Evolutionary conservation across 2,329 filamentous ascomycete species (phyloP).

Genomic region (Colletotrichum sp.): DNA sequence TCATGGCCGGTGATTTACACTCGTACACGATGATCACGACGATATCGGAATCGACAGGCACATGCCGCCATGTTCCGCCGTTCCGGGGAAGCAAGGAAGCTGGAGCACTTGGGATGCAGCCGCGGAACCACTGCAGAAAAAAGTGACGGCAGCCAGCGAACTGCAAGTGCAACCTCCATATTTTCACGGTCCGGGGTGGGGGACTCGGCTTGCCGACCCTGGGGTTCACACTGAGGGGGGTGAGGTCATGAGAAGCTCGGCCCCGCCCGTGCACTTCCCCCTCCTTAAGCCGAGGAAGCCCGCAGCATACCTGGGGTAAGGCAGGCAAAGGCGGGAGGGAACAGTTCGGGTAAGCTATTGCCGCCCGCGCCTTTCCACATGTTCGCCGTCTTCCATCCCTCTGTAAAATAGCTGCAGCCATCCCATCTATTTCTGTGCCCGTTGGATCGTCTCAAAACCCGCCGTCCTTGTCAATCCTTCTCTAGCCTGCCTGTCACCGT

Average conservation of each 20-base stretch:
- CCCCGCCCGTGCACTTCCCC: conserved; percentile 12
- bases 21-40: not conserved
- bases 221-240: not conserved
- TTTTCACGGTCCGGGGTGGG: conserved; percentile 20
- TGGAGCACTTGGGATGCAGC: not conserved
- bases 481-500: not conserved
- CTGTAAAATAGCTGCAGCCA: conserved; percentile 2
- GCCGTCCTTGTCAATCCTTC: not conserved
- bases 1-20: not conserved
- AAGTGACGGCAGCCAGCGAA: not conserved
- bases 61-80: not conserved
- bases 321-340: not conserved
- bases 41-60: not conserved
- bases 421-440: conserved; percentile 4
- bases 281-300: conserved; percentile 22
- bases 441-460: not conserved
- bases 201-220: conserved; percentile 1
- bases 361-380: conserved; percentile 15
- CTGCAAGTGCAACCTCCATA: not conserved
- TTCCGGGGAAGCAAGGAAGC: not conserved
- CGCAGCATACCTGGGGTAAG: conserved; percentile 13
- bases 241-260: conserved; percentile 17
- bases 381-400: conserved; percentile 4
- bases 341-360: not conserved
- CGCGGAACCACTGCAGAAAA: not conserved